Evolutionary conservation across 441 rosid species (phyloP).

Genomic region (Melastoma candidum): DNA sequence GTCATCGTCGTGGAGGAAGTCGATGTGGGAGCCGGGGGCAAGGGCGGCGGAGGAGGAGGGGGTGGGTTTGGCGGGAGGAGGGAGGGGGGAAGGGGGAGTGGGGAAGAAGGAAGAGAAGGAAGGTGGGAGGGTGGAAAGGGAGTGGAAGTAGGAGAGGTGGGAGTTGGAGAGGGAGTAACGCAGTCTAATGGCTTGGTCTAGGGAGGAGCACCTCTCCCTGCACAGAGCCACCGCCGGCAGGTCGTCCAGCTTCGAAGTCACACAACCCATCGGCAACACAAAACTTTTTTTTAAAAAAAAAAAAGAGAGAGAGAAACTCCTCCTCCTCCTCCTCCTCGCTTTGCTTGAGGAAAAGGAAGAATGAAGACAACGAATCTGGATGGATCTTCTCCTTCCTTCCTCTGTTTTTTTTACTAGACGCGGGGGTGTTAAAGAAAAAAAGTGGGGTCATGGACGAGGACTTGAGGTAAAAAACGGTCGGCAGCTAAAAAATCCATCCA

Average conservation of each 20-base stretch:
- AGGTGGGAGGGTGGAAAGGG: not conserved
- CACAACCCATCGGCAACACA: slow-evolving; percentile 7
- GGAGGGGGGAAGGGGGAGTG: not conserved
- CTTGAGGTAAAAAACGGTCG: too few relatives aligned
- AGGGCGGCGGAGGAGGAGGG: not conserved
- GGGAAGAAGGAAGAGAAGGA: slow-evolving; percentile 1
- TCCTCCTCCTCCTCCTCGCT: not conserved
- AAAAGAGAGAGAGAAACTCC: not conserved
- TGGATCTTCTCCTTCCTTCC: not conserved
- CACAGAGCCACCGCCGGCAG: slow-evolving; percentile 12
- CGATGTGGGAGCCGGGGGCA: slow-evolving; percentile 9
- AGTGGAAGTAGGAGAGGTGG: slow-evolving; percentile 6
- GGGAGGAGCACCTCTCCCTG: slow-evolving; percentile 4
- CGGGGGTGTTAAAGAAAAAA: too few relatives aligned
- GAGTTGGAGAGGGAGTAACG: slow-evolving; percentile 10
- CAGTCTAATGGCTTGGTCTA: slow-evolving; percentile 7
- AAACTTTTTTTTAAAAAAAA: too few relatives aligned
- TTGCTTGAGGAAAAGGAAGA: not conserved
- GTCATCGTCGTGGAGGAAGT: slow-evolving; percentile 1
- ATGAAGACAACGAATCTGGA: not conserved
- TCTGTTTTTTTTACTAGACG: not conserved
- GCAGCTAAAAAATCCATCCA: too few relatives aligned
- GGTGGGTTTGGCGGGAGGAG: not conserved
- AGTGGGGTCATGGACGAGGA: too few relatives aligned
- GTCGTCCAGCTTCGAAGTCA: slow-evolving; percentile 9